Base-by-base conservation (phyloP, 2,329 filamentous ascomycete species). In the Ophiostoma triangulosporum region DNA sequence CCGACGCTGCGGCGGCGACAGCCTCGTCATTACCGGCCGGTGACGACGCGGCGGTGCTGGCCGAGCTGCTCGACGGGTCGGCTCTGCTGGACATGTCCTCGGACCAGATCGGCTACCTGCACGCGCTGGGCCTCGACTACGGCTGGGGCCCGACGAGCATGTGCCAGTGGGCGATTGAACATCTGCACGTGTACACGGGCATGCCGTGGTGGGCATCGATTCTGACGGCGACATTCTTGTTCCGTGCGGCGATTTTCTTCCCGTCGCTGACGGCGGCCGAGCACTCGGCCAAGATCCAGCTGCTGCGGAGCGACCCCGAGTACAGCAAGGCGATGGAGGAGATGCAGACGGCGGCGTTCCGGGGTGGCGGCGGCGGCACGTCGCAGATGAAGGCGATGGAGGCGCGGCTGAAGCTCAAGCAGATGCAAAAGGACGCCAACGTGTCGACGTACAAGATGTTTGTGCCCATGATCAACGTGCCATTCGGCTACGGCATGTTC, bases 171-270 rank as follows among this genome's bases (percentile, higher is more conserved):
- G 22, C 79, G 3, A 70, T 97, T 11, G 93, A 98, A 72, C 81
- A 91, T 64, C 65, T 94, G 38, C 88, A 98, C 68, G 73, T 96
- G 57, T 83, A 76, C 61, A 70, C 67, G 1, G 88, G 84, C 33
- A 68, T 88, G 53, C 87, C 88, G 12, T 97, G 93, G 93, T 89
- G 86, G 74, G 81, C 72, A 1, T 80, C 86, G 56, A 85, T 96
- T 61, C 67, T 83, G 45, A 67, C 75, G 4, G 77, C 83, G 0
- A 82, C 84, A 32, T 32, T 89, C 1, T 55, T 80, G 6, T 69
- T 90, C 56, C 86, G 91, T 57, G 55, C 75, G 8, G 63, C 71
- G 48, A 73, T 93, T 59, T 73, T 91, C 62, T 80, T 83, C 56
- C 77, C 86, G 14, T 80, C 80, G 59, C 64, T 87, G 24, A 65